These are phyloP conservation scores for Trichoderma sp. DNA, from an alignment of 2,329 filamentous ascomycete genomes.

Conservation along the genomic window DNA sequence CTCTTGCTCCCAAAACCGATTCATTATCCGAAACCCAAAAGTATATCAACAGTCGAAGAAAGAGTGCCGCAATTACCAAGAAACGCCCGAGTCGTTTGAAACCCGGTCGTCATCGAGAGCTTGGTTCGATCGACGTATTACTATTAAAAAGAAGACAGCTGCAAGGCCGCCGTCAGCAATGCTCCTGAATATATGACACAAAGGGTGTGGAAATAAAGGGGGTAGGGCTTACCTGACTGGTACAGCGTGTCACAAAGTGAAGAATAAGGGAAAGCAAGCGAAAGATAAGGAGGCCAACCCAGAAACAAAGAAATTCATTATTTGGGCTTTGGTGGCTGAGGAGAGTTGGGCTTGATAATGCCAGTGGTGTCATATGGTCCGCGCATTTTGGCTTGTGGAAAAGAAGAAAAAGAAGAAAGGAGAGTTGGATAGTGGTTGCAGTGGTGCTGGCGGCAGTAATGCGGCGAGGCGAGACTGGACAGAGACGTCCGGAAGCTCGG, in stretches of 20 bases:
- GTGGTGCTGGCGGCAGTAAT: background rate
- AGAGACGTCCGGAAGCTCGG: constrained; percentile 7
- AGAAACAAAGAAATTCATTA: constrained; percentile 19
- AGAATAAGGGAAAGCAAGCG: constrained; percentile 8
- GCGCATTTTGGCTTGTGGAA: constrained; percentile 30
- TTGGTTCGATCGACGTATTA: constrained; percentile 11
- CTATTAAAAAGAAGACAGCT: constrained; percentile 3
- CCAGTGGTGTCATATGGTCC: constrained; percentile 41
- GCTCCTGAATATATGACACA: background rate
- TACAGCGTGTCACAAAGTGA: constrained; percentile 12
- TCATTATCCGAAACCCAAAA: constrained; percentile 4
- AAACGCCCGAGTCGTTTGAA: background rate
- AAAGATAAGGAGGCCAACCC: background rate
- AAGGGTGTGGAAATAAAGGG: background rate
- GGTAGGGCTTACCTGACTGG: constrained; percentile 13
- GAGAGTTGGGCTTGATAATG: constrained; percentile 36
- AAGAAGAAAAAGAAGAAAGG: background rate
- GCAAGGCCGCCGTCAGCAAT: background rate
- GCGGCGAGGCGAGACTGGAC: background rate
- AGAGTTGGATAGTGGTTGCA: background rate
- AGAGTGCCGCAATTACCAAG: background rate
- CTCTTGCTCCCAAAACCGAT: constrained; percentile 12
- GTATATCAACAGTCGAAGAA: constrained; percentile 7
- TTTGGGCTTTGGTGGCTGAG: constrained; percentile 37
- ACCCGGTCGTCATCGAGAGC: background rate